Evolutionary conservation across 495 filamentous ascomycete species (phyloP).

Genomic region (Aspergillus nanangensis): DNA sequence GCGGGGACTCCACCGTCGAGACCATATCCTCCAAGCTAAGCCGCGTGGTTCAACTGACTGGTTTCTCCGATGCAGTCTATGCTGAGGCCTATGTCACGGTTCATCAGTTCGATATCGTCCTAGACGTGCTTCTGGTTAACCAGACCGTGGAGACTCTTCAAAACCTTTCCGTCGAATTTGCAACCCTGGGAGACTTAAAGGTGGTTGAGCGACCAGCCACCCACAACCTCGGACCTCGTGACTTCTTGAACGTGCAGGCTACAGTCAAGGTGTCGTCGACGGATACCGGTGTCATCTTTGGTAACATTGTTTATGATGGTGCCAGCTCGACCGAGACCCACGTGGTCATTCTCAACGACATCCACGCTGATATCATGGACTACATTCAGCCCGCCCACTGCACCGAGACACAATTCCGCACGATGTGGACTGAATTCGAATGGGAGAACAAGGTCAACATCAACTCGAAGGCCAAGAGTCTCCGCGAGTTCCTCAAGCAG

Average conservation of each 20-base stretch:
- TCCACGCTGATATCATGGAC: slow-evolving; percentile 99
- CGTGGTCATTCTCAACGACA: slow-evolving; percentile 97
- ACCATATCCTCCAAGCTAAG: slow-evolving; percentile 90
- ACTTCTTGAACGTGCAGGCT: slow-evolving; percentile 96
- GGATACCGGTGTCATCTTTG: slow-evolving; percentile 98
- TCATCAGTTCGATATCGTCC: slow-evolving; percentile 97
- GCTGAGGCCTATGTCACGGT: slow-evolving; percentile 98
- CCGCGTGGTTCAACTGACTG: slow-evolving; percentile 94
- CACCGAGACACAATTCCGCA: slow-evolving; percentile 96
- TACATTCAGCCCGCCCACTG: slow-evolving; percentile 98
- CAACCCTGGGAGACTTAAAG: slow-evolving; percentile 95
- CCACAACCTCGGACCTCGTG: slow-evolving; percentile 89
- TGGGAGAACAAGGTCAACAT: slow-evolving; percentile 99
- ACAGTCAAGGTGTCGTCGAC: slow-evolving; percentile 99
- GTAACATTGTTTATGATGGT: slow-evolving; percentile 97
- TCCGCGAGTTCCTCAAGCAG: slow-evolving; percentile 90
- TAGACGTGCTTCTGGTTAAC: slow-evolving; percentile 96
- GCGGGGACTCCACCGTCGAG: slow-evolving; percentile 78
- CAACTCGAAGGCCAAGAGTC: slow-evolving; percentile 88
- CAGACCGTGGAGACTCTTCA: slow-evolving; percentile 96
- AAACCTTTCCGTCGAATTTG: slow-evolving; percentile 96
- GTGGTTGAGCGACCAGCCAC: slow-evolving; percentile 95
- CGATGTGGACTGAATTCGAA: slow-evolving; percentile 99
- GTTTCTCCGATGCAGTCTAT: slow-evolving; percentile 98
- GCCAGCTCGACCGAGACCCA: slow-evolving; percentile 92